These are phyloP conservation scores for Colletotrichum kahawae DNA, from an alignment of 2,329 filamentous ascomycete species.

Conservation along the genomic window DNA sequence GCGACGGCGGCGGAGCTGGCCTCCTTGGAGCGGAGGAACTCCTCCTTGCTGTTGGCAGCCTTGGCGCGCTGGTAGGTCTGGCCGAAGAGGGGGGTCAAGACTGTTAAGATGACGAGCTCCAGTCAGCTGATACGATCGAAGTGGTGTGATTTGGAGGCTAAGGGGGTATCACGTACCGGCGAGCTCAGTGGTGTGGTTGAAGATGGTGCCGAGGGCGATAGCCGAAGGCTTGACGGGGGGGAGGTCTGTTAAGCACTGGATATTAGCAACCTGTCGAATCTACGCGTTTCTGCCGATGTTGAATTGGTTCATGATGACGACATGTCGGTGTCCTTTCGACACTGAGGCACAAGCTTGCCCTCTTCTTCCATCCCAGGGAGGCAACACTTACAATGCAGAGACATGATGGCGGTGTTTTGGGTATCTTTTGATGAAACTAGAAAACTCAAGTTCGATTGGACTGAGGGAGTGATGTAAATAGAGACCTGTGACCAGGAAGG, in stretches of 20 bases:
- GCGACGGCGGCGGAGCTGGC: conserved; percentile 84
- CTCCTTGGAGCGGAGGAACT: conserved; percentile 94
- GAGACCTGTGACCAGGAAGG: background rate
- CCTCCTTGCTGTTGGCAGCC: conserved; percentile 91
- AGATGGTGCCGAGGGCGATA: conserved; percentile 93
- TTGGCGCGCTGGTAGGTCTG: conserved; percentile 94
- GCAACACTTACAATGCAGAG: conserved; percentile 60
- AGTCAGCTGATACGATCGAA: background rate
- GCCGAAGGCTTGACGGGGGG: conserved; percentile 94
- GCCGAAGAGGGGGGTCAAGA: conserved; percentile 89
- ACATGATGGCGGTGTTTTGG: conserved; percentile 48
- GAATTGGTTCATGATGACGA: background rate
- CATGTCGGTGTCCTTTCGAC: background rate
- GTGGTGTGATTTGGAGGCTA: background rate
- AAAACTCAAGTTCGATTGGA: conserved; percentile 13
- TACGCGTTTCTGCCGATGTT: fast-evolving
- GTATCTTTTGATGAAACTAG: conserved; percentile 9
- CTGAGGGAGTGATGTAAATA: background rate
- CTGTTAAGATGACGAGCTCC: conserved; percentile 31
- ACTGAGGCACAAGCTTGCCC: background rate
- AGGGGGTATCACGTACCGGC: conserved; percentile 50
- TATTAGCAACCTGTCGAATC: background rate
- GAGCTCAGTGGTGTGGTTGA: conserved; percentile 91
- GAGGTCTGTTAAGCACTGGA: conserved; percentile 50
- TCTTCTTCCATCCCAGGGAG: background rate